Evolutionary conservation across 495 filamentous ascomycete species (phyloP).

Genomic region (Parathielavia hyrcaniae): DNA sequence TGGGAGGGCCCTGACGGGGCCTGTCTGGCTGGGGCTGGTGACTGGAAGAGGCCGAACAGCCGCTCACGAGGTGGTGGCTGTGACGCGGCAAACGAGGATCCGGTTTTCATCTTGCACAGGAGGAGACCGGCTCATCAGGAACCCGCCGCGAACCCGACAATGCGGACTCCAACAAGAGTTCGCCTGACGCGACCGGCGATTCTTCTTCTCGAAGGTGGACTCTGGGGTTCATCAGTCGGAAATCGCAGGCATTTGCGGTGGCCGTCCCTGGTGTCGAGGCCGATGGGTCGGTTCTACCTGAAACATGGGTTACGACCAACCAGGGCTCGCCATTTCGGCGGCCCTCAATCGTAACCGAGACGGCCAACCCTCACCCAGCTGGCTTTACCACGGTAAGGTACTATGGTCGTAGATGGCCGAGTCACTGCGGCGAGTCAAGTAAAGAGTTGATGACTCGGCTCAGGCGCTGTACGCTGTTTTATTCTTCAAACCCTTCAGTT

Average conservation of each 20-base stretch:
- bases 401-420: not conserved
- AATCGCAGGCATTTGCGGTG: slow-evolving; percentile 7
- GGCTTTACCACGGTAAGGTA: no score
- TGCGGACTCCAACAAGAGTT: not conserved
- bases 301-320: slow-evolving; percentile 29
- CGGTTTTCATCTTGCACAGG: not conserved
- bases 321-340: slow-evolving; percentile 15
- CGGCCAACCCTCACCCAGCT: not conserved
- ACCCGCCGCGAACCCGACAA: not conserved
- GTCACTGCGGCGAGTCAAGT: not conserved
- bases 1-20: no score
- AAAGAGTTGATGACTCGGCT: not conserved
- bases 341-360: slow-evolving; percentile 15
- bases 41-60: not conserved
- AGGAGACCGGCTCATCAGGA: not conserved
- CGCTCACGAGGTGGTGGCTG: slow-evolving; percentile 8
- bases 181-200: not conserved
- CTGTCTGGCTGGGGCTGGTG: slow-evolving; percentile 13
- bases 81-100: slow-evolving; percentile 2
- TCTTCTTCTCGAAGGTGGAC: not conserved
- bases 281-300: slow-evolving; percentile 23
- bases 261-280: not conserved
- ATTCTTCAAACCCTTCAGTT: not conserved
- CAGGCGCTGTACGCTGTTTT: not conserved
- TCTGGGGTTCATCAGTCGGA: not conserved